Base-by-base conservation (phyloP, 768 basidiomycete species). In the Cantharellus anzutake region DNA sequence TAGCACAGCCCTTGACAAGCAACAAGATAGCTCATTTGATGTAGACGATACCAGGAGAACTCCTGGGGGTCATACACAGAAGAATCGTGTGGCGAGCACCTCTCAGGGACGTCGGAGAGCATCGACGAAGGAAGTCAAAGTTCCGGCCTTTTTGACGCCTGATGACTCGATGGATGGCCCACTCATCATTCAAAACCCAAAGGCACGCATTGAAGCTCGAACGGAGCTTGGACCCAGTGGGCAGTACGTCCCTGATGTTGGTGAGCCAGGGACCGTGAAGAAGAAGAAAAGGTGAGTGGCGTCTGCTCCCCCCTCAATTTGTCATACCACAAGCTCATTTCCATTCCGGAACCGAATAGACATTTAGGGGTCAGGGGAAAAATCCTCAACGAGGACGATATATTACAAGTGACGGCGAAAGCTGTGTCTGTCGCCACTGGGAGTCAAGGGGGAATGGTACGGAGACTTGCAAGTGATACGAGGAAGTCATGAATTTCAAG, bases 211-310 rank as follows among this genome's bases (percentile, higher is more conserved):
- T 65, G 60, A 64, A 50, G 63, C 67, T 42, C 16, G 11, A 63
- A 64, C 68, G 63, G 38, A 61, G 5, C 67, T 57, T 14, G 71
- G 69, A 3, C 68, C 69, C 2, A 71, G 70, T n/a, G 64, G 71
- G 35, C 71, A 69, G 60, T 63, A 66, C 58, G 61, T 62, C 5
- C 69, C 71, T 11, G 61, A 64, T 3, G 68, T 72, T 41, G 71
- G 71, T 20, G 71, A 73, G 62, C 66, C 70, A 3, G 71, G 76
- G 44, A 65, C 66, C 3, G 70, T 67, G 5, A 82, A 81, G 71
- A 85, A 83, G 70, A 83, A 81, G 71, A 84, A 84, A 70, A 73
- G 82, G 83, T 82, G 63, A 53, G 76, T 66, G 29, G 48, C 40
- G 5, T 44, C 11, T 53, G 41, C 52, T 29, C 5, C 7, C 57